Evolutionary conservation across 2,329 filamentous ascomycete species (phyloP).

Genomic region (Botrytis pseudocinerea): DNA sequence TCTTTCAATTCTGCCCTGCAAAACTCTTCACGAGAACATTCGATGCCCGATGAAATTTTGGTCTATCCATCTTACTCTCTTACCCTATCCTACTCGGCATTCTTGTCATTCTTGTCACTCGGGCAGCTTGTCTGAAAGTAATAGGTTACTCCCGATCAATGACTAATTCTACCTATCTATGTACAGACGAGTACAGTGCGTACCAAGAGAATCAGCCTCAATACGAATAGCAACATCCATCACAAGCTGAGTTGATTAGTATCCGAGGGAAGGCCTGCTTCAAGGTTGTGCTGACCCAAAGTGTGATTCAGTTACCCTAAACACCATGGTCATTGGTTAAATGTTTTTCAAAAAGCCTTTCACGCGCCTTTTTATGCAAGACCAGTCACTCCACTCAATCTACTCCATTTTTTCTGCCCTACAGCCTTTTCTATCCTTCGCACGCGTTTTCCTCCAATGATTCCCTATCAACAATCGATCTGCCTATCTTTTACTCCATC

Average conservation of each 20-base stretch:
- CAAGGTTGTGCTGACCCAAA: conserved; percentile 15
- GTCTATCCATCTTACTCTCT: neutral
- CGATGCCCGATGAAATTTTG: conserved; percentile 1
- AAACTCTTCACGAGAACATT: neutral
- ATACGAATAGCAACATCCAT: conserved; percentile 27
- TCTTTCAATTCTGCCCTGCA: neutral
- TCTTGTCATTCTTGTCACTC: conserved; percentile 14
- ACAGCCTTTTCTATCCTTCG: neutral
- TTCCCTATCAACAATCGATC: neutral
- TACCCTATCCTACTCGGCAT: neutral
- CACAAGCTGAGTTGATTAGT: conserved; percentile 19
- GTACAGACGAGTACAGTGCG: neutral
- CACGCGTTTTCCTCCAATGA: neutral
- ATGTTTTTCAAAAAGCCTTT: neutral
- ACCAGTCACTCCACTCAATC: conserved; percentile 21
- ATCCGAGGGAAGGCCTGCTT: conserved; percentile 11
- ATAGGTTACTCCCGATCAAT: neutral
- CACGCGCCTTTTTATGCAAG: conserved; percentile 20
- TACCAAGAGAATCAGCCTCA: conserved; percentile 25
- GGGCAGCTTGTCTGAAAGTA: conserved; percentile 10
- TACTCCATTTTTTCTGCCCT: conserved; percentile 9
- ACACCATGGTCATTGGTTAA: conserved; percentile 13
- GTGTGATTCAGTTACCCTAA: conserved; percentile 15
- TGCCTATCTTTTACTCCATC: neutral
- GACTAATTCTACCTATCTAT: neutral